These are phyloP conservation scores for Vigna trinervia DNA, from an alignment of 306 rosid genomes.

Conservation along the genomic window DNA sequence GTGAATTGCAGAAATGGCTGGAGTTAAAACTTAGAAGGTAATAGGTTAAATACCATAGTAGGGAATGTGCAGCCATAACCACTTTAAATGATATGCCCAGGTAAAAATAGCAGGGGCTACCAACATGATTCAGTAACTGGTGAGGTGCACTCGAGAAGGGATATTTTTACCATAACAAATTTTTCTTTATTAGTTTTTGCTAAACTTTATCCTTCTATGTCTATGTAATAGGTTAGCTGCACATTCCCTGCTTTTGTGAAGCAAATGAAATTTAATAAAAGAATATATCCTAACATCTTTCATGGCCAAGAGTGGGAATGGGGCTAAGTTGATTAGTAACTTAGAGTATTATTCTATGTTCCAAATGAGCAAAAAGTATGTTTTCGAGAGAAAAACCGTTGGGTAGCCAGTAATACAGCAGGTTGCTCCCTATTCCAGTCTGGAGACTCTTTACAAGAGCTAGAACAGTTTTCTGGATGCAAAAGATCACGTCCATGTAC, in stretches of 20 bases:
- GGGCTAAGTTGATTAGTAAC: conserved; percentile 1
- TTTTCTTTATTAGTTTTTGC: neutral
- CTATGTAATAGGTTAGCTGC: neutral
- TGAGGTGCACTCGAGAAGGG: conserved; percentile 16
- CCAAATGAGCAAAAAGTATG: neutral
- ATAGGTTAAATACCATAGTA: neutral
- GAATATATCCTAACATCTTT: neutral
- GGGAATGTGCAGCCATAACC: conserved; percentile 2
- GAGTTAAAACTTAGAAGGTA: conserved; percentile 3
- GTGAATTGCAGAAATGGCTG: conserved; percentile 16
- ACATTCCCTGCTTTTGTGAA: neutral
- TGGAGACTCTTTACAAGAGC: conserved; percentile 21
- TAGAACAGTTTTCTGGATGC: neutral
- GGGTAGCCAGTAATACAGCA: conserved; percentile 1
- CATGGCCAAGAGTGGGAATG: neutral
- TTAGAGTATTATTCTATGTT: conserved; percentile 17
- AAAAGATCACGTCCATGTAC: neutral
- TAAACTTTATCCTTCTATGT: too few relatives aligned
- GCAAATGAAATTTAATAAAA: neutral
- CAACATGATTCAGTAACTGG: neutral
- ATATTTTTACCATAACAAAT: neutral
- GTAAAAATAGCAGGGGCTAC: neutral
- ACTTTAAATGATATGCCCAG: neutral
- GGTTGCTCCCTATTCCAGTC: conserved; percentile 20
- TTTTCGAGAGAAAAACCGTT: neutral